A percentile compares a stretch with the other conserved stretches of the same genome.
These are phyloP conservation scores for Alternaria sp. DNA, from an alignment of 2,329 filamentous ascomycete genomes.

Conservation along the genomic window DNA sequence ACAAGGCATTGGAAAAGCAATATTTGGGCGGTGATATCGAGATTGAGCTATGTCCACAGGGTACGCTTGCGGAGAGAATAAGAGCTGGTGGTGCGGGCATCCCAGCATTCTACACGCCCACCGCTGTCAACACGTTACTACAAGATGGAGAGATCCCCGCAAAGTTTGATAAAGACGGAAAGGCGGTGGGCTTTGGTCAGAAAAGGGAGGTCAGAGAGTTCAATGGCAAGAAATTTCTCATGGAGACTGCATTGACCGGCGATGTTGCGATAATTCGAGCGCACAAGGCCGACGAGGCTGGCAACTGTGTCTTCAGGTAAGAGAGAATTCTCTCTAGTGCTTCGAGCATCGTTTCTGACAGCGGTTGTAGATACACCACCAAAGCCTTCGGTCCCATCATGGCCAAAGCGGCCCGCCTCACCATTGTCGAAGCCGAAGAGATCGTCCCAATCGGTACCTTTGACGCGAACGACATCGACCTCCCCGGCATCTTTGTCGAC, in stretches of 20 bases:
- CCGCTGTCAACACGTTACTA: slow-evolving; percentile 68
- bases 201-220: slow-evolving; percentile 76
- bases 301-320: slow-evolving; percentile 73
- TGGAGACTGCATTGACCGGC: slow-evolving; percentile 77
- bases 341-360: not conserved
- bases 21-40: slow-evolving; percentile 75
- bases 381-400: slow-evolving; percentile 60
- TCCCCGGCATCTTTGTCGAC: slow-evolving; percentile 92
- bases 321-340: not conserved
- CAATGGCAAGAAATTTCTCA: slow-evolving; percentile 72
- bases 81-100: slow-evolving; percentile 77
- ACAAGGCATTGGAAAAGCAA: slow-evolving; percentile 76
- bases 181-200: slow-evolving; percentile 67
- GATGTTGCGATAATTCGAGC: slow-evolving; percentile 80
- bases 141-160: slow-evolving; percentile 72
- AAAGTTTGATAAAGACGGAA: slow-evolving; percentile 64
- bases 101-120: slow-evolving; percentile 81
- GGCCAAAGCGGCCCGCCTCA: slow-evolving; percentile 88
- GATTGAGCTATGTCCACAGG: slow-evolving; percentile 79
- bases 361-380: slow-evolving; percentile 39
- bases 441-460: slow-evolving; percentile 91
- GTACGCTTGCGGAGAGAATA: slow-evolving; percentile 74
- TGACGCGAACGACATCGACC: slow-evolving; percentile 79
- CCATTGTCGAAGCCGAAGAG: slow-evolving; percentile 92
- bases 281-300: slow-evolving; percentile 76